phyloP scores from a whole-genome alignment of 768 basidiomycete species.

The Naematelia aurantialba region DNA sequence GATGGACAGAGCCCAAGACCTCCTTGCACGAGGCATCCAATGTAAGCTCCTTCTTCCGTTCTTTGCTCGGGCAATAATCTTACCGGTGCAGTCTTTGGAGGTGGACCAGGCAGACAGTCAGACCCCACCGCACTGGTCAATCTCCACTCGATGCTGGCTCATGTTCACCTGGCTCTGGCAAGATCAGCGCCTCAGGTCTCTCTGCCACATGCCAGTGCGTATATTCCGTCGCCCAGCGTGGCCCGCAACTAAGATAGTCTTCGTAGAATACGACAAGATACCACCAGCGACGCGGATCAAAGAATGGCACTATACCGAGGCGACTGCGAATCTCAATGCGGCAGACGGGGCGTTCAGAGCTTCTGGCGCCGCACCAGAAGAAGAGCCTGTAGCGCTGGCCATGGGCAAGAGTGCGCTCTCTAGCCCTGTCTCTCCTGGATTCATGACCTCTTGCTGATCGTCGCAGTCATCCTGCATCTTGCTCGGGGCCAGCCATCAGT shows the following conservation, averaged over 20 bases:
- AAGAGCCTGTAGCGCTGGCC: conserved; percentile 26
- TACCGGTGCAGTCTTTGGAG: conserved; percentile 21
- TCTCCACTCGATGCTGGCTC: conserved; percentile 76
- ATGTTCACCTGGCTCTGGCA: conserved; percentile 74
- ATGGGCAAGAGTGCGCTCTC: conserved; percentile 40
- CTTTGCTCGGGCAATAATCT: conserved; percentile 3
- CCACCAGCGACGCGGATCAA: conserved; percentile 26
- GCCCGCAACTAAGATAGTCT: neutral
- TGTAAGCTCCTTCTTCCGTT: conserved; percentile 33
- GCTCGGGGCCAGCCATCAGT: conserved; percentile 76
- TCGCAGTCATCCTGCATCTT: conserved; percentile 72
- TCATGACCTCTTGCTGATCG: neutral
- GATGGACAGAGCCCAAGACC: conserved; percentile 70
- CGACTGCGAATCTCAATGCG: conserved; percentile 57
- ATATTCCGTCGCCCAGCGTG: too few species aligned
- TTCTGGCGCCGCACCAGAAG: conserved; percentile 66
- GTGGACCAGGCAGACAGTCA: conserved; percentile 51
- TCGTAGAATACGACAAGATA: conserved; percentile 43
- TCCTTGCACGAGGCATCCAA: conserved; percentile 59
- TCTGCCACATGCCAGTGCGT: conserved; percentile 69
- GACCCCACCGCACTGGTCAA: conserved; percentile 59
- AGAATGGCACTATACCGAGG: conserved; percentile 52
- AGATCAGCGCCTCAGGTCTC: conserved; percentile 78
- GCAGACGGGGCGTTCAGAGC: conserved; percentile 50
- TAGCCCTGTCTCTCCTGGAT: neutral